Evolutionary conservation across 2,329 filamentous ascomycete genomes (phyloP).

Genomic region (Lecanicillium sp.): DNA sequence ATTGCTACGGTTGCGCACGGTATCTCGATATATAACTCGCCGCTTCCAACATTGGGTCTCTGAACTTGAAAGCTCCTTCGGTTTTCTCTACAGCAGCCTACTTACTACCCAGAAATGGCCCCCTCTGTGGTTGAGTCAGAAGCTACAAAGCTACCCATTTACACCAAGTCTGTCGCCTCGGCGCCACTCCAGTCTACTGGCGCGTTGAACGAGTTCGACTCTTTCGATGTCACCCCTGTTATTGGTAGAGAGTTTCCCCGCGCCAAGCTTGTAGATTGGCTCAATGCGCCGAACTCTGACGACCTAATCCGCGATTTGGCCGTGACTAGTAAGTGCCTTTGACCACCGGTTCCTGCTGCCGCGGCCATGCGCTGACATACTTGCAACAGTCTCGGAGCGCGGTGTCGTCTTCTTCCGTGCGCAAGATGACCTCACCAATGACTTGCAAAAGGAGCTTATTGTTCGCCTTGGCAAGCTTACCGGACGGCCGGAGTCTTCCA

Average conservation of each 20-base stretch:
- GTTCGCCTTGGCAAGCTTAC: slow-evolving; percentile 51
- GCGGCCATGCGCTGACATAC: neutral
- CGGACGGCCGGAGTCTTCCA: slow-evolving; percentile 47
- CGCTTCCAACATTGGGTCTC: no score
- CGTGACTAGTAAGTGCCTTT: slow-evolving; percentile 47
- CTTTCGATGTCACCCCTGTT: slow-evolving; percentile 52
- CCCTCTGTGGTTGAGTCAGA: slow-evolving; percentile 3
- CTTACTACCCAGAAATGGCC: neutral
- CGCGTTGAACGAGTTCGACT: slow-evolving; percentile 41
- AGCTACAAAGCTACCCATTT: slow-evolving; percentile 1
- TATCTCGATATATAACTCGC: no score
- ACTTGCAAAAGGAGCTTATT: slow-evolving; percentile 58
- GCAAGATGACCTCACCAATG: slow-evolving; percentile 53
- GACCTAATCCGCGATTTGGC: slow-evolving; percentile 58
- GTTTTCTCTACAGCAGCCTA: neutral
- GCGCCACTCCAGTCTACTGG: slow-evolving; percentile 42
- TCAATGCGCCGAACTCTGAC: slow-evolving; percentile 55
- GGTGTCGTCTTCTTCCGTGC: slow-evolving; percentile 65
- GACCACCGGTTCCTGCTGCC: neutral
- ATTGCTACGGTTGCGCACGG: no score
- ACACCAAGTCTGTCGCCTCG: slow-evolving; percentile 1
- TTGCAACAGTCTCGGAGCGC: slow-evolving; percentile 50
- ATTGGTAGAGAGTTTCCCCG: slow-evolving; percentile 55
- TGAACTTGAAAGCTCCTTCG: no score
- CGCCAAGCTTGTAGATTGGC: slow-evolving; percentile 51